Evolutionary conservation across 2,329 filamentous ascomycete species (phyloP).

Genomic region (Colletotrichum falcatum): DNA sequence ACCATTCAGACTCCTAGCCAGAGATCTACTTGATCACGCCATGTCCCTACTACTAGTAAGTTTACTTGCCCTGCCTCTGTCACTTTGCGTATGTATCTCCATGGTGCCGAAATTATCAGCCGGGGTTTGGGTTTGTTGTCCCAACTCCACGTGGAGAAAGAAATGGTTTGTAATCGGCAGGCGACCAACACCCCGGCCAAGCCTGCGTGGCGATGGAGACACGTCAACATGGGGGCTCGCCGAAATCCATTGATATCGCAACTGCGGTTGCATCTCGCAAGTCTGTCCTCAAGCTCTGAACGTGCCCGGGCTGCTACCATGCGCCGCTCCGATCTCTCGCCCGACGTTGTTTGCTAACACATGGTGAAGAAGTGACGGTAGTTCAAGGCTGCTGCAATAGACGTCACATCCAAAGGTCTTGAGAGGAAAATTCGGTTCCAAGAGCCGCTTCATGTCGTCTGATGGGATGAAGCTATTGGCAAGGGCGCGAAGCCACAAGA

Average conservation of each 20-base stretch:
- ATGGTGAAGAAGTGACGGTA: too few relatives aligned
- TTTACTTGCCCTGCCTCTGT: neutral
- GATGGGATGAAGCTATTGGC: too few relatives aligned
- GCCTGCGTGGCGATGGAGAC: constrained; percentile 6
- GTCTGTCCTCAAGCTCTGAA: neutral
- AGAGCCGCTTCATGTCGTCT: too few relatives aligned
- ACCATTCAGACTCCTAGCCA: neutral
- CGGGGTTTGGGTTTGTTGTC: constrained; percentile 9
- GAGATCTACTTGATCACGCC: constrained; percentile 1
- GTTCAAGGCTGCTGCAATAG: too few relatives aligned
- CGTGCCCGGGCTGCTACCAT: neutral
- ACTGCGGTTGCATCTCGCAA: neutral
- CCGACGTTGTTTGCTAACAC: constrained; percentile 3
- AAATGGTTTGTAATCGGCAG: neutral
- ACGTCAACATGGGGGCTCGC: neutral
- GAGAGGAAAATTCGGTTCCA: too few relatives aligned
- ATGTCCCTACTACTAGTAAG: constrained; percentile 11
- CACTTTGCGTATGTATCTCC: constrained; percentile 7
- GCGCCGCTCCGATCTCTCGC: constrained; percentile 2
- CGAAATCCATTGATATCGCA: neutral
- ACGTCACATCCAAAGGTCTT: too few relatives aligned
- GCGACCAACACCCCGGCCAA: neutral
- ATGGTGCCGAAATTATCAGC: constrained; percentile 14
- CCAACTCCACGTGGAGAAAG: constrained; percentile 20
- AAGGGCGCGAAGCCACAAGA: too few relatives aligned